Base-by-base conservation (phyloP, 1,139 yeast species). In the Geotrichum bryndzae region DNA sequence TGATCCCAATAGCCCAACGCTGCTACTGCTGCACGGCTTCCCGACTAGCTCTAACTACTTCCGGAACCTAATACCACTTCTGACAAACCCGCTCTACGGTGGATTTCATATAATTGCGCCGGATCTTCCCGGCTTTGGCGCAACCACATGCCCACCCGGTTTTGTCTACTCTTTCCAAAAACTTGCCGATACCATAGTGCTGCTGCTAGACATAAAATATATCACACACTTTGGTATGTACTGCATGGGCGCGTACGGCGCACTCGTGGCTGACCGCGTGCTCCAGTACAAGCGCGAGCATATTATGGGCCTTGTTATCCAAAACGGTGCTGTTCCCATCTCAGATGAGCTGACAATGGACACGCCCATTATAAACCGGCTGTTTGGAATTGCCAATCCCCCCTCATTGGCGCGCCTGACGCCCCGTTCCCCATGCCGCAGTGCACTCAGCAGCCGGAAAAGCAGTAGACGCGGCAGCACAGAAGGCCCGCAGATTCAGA, bases 91-190 rank as follows among this genome's bases (percentile, higher is more conserved):
- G 8, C 41, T 46, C 5, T 53, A 54, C 31, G 51, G 51, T 25
- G 50, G 48, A 38, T 79, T 71, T 65, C 80, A 75, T 62, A 71
- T 79, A 10, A 61, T 79, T 63, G 82, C 82, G 4, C 82, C 82
- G 1, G 82, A 79, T 66, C 67, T 79, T 51, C 82, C 82, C 25
- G 76, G 80, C 1, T 79, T 70, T 66, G 82, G 82, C 0, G 72
- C 68, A 54, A 78, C 82, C 3, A 70, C 70, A 54, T 65, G 68
- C n/a, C 73, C 77, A 1, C 63, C 63, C 3, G 65, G 60, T 27
- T 77, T 69, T 63, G 61, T 65, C 15, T 72, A 68, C 58, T 70
- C 72, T 3, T 79, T 79, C 67, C 77, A 69, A 6, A 71, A 68
- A 45, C 61, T 79, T 51, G 70, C 79, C 1, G 68, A 70, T 5